Base-by-base conservation (phyloP, 306 rosid genomes). In the Luffa acutangula region DNA sequence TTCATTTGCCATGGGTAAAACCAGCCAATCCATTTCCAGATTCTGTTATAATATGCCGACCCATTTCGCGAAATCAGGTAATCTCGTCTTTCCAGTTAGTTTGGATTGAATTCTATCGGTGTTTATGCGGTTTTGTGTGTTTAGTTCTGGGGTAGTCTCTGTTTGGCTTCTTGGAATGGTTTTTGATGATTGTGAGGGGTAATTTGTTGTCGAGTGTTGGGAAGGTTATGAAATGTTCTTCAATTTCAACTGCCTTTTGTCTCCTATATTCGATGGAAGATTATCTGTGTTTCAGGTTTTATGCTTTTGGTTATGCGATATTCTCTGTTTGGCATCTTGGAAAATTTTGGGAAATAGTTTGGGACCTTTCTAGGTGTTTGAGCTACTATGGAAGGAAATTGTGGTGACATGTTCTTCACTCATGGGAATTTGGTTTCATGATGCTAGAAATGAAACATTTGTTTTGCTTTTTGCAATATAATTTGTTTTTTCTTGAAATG, bases 1-100 rank as follows among this genome's bases (percentile, higher is more conserved):
- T 18, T 39, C 73, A 57, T 31, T 31, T 65, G 52, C 84, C 1
- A 63, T 83, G 42, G 36, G 21, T 36, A 80, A 79, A 69, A 59
- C 86, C 53, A 58, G 7, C 57, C 60, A 53, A 33, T 21, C 81
- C 54, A 14, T 76, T 78, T 76, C 87, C 9, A 86, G 83, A 82
- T 81, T 77, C 59, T 81, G 87, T 85, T 75, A 79, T 43, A 31
- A 79, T 43, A 31, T 79, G 48, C 64, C 89, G n/a, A 37, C 82
- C 78, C 86, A 76, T 46, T 82, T 81, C 84, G 76, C 92, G 15
- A 84, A 88, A 78, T 84, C 94, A 83, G 92, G 96, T 91, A 77
- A 80, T 76, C 69, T 79, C 58, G 36, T 25, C 52, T 14, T 33
- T 54, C 64, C 0, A 58, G 5, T 9, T 58, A 83, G 2, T 15